A percentile compares a stretch with the other conserved stretches of the same genome.
These are phyloP conservation scores for Suhomyces vadensis DNA, from an alignment of 805 yeast genomes.

Conservation along the genomic window DNA sequence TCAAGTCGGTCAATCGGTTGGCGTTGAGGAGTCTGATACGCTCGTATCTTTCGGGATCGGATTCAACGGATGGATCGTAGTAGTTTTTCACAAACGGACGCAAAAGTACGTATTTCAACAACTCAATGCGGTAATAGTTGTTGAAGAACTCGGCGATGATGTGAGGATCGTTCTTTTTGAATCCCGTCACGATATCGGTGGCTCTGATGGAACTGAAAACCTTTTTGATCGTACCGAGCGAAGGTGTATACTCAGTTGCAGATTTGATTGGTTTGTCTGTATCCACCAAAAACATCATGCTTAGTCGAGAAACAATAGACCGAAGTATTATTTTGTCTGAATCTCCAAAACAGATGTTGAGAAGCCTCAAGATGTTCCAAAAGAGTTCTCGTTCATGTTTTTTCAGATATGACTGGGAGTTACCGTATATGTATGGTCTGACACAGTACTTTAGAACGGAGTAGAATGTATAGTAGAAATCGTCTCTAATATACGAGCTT, in stretches of 20 bases:
- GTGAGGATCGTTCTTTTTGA: background rate
- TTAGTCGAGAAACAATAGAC: background rate
- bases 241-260: background rate
- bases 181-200: constrained; percentile 5
- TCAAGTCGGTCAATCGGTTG: constrained; percentile 11
- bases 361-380: constrained; percentile 18
- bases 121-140: constrained; percentile 19
- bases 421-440: constrained; percentile 11
- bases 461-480: constrained; percentile 4
- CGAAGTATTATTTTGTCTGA: background rate
- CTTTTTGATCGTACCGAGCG: background rate
- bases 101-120: constrained; percentile 11
- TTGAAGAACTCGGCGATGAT: constrained; percentile 13
- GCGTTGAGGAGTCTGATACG: constrained; percentile 6
- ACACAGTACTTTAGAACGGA: background rate
- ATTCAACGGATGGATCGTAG: background rate
- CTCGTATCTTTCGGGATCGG: background rate
- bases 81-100: constrained; percentile 6
- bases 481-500: background rate
- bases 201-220: constrained; percentile 1
- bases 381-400: constrained; percentile 22
- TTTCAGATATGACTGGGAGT: background rate
- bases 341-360: constrained; percentile 12
- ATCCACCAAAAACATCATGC: background rate
- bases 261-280: background rate